These are phyloP conservation scores for Rhizodiscina lignyota DNA, from an alignment of 495 filamentous ascomycete genomes.

Conservation along the genomic window DNA sequence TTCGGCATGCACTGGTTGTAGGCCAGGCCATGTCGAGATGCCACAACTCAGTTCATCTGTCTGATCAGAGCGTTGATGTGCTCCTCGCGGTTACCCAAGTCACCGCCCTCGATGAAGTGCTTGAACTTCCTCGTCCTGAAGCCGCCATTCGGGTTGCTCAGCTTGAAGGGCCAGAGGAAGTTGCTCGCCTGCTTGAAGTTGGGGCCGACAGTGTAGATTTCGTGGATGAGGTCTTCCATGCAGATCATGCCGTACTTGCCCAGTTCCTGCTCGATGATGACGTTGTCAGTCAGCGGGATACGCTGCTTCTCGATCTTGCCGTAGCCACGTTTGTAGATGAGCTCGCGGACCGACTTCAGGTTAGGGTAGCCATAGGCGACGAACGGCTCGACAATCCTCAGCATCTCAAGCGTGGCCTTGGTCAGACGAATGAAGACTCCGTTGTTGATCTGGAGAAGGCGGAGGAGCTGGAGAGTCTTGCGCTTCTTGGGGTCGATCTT, in stretches of 20 bases:
- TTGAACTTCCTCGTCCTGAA: constrained; percentile 96
- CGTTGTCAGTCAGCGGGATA: constrained; percentile 90
- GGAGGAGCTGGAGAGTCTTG: constrained; percentile 98
- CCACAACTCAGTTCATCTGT: constrained; percentile 99
- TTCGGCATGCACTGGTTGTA: no score
- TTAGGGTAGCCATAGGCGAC: constrained; percentile 98
- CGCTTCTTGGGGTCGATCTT: constrained; percentile 99
- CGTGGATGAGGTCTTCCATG: constrained; percentile 98
- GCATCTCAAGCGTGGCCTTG: constrained; percentile 96
- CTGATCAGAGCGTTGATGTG: constrained; percentile 93
- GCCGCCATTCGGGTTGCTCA: constrained; percentile 89
- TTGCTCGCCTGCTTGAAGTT: constrained; percentile 99
- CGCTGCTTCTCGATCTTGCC: constrained; percentile 96
- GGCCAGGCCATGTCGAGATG: no score
- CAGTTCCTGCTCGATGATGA: constrained; percentile 87
- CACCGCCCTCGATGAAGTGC: constrained; percentile 98
- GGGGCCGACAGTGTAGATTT: constrained; percentile 95
- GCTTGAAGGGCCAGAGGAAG: constrained; percentile 99
- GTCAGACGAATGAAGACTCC: constrained; percentile 94
- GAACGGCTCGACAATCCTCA: constrained; percentile 91
- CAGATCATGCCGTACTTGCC: constrained; percentile 98
- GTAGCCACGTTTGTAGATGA: constrained; percentile 99
- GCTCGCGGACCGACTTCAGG: constrained; percentile 95
- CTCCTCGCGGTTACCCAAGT: constrained; percentile 94
- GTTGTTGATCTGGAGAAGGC: constrained; percentile 99